Evolutionary conservation across 306 rosid species (phyloP).

Genomic region (Dalbergia cultrata): DNA sequence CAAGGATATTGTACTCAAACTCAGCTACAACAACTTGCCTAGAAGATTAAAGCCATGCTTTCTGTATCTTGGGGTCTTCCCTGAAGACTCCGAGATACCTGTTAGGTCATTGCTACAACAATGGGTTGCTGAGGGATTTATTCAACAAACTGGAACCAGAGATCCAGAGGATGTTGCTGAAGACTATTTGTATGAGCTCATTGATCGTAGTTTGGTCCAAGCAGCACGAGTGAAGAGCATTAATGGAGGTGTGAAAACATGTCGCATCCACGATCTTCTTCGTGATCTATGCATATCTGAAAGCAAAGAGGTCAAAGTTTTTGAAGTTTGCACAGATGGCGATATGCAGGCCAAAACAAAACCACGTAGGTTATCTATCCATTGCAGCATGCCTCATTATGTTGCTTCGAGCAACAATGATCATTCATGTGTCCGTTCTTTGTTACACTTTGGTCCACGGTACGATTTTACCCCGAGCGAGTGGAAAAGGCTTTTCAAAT

Average conservation of each 20-base stretch:
- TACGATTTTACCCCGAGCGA: rapidly evolving
- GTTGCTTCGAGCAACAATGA: slow-evolving; percentile 31
- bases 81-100: slow-evolving; percentile 38
- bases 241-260: slow-evolving; percentile 16
- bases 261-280: slow-evolving; percentile 39
- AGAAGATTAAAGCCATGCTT: slow-evolving; percentile 43
- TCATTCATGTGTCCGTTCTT: slow-evolving; percentile 41
- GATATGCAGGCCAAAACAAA: not conserved
- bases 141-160: slow-evolving; percentile 11
- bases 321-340: slow-evolving; percentile 15
- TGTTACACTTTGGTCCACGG: not conserved
- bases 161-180: slow-evolving; percentile 36
- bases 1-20: slow-evolving; percentile 40
- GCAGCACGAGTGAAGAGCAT: not conserved
- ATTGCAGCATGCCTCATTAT: not conserved
- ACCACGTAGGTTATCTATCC: slow-evolving; percentile 42
- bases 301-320: slow-evolving; percentile 30
- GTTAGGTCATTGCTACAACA: not conserved
- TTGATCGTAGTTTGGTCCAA: slow-evolving; percentile 43
- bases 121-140: slow-evolving; percentile 49
- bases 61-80: slow-evolving; percentile 43
- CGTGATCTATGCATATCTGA: slow-evolving; percentile 38
- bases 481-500: slow-evolving; percentile 27
- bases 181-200: slow-evolving; percentile 43
- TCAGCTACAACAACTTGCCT: slow-evolving; percentile 37